These are phyloP conservation scores for Clonostachys sp. DNA, from an alignment of 2,329 filamentous ascomycete species.

Conservation along the genomic window DNA sequence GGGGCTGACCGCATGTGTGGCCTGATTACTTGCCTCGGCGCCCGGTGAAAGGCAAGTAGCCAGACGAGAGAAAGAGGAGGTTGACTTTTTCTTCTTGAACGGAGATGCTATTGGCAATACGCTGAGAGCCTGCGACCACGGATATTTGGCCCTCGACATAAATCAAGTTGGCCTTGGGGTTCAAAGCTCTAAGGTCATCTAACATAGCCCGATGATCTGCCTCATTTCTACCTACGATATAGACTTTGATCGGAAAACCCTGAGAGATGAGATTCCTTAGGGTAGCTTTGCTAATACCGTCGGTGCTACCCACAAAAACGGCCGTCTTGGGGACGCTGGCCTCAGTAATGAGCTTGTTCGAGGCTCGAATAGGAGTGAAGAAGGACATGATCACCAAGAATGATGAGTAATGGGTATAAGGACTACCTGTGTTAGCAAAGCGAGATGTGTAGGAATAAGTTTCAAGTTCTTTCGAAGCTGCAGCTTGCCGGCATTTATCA, in stretches of 20 bases:
- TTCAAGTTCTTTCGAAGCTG: no score
- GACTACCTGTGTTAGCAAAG: no score
- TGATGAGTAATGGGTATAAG: no score
- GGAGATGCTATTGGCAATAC: background rate
- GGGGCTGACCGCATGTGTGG: no score
- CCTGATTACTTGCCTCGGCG: background rate
- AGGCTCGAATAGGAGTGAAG: background rate
- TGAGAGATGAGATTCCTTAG: background rate
- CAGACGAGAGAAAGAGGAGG: background rate
- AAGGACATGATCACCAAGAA: no score
- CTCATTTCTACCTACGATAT: slow-evolving; percentile 1
- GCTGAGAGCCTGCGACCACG: background rate
- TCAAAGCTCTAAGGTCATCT: background rate
- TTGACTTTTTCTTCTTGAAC: background rate
- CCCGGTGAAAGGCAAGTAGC: background rate
- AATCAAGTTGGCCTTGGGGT: background rate
- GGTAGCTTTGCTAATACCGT: slow-evolving; percentile 1
- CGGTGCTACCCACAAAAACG: slow-evolving; percentile 1
- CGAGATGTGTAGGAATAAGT: no score
- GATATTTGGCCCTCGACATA: slow-evolving; percentile 2
- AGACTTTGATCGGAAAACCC: background rate
- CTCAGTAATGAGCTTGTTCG: background rate
- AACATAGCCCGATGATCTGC: background rate
- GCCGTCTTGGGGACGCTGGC: background rate
- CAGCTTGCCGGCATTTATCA: no score